Conservation (phyloP, 345 rosid genomes). For the Rhodomyrtus tomentosa region DNA sequence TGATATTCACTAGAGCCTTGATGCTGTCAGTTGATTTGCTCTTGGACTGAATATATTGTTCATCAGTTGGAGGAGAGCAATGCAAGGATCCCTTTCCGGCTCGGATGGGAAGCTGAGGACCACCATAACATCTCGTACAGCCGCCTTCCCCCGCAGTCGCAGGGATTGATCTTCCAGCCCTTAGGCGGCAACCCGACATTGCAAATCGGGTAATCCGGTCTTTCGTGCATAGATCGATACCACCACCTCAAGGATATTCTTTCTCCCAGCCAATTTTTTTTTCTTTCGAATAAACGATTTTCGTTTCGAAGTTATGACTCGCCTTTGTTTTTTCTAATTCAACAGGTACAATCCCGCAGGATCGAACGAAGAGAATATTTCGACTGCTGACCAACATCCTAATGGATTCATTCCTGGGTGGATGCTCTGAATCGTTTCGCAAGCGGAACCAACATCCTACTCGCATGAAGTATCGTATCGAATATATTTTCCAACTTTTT, state of each 20-base stretch:
- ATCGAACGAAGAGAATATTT: slow-evolving; percentile 3
- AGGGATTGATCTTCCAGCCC: slow-evolving; percentile 27
- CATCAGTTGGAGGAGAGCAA: slow-evolving; percentile 38
- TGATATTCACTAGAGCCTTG: neutral
- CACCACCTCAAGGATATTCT: neutral
- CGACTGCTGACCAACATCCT: slow-evolving; percentile 10
- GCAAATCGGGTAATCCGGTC: slow-evolving; percentile 32
- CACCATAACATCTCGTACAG: slow-evolving; percentile 9
- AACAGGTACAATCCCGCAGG: slow-evolving; percentile 17
- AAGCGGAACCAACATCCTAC: neutral
- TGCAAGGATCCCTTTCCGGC: slow-evolving; percentile 11
- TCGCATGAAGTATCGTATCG: neutral
- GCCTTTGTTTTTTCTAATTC: neutral
- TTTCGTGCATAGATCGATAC: neutral
- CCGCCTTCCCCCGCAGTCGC: slow-evolving; percentile 16
- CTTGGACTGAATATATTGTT: neutral
- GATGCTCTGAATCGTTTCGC: slow-evolving; percentile 19
- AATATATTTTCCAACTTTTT: neutral
- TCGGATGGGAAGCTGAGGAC: slow-evolving; percentile 28
- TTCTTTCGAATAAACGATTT: too few species aligned
- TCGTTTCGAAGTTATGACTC: neutral
- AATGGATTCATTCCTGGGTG: slow-evolving; percentile 33
- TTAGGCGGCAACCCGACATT: slow-evolving; percentile 11
- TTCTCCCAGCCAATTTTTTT: neutral
- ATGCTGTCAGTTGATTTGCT: neutral